A percentile compares a stretch with the other conserved stretches of the same genome.
Evolutionary conservation across 129 eudicot genomes (phyloP).

Genomic region (Daucus carota): DH1_v3.0 NC_030383.2:51425001-51425500

Average conservation of each 20-base stretch:
- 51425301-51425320: not conserved
- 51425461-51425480: slow-evolving; percentile 59
- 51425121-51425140: not conserved
- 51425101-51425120: not conserved
- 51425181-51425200: not conserved
- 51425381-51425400: slow-evolving; percentile 90
- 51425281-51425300: not conserved
- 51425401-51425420: slow-evolving; percentile 70
- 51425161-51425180: not conserved
- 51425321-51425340: not conserved
- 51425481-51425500: slow-evolving; percentile 23
- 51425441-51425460: slow-evolving; percentile 79
- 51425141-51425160: not conserved
- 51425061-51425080: not conserved
- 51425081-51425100: not conserved
- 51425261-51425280: not conserved
- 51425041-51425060: not conserved
- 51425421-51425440: slow-evolving; percentile 63
- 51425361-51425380: not conserved
- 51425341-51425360: not conserved
- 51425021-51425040: no score
- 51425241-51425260: slow-evolving; percentile 52
- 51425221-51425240: slow-evolving; percentile 88
- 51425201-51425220: slow-evolving; percentile 83
- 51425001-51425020: no score